Evolutionary conservation across 2,329 filamentous ascomycete species (phyloP).

Genomic region (Graphilbum fragrans): DNA sequence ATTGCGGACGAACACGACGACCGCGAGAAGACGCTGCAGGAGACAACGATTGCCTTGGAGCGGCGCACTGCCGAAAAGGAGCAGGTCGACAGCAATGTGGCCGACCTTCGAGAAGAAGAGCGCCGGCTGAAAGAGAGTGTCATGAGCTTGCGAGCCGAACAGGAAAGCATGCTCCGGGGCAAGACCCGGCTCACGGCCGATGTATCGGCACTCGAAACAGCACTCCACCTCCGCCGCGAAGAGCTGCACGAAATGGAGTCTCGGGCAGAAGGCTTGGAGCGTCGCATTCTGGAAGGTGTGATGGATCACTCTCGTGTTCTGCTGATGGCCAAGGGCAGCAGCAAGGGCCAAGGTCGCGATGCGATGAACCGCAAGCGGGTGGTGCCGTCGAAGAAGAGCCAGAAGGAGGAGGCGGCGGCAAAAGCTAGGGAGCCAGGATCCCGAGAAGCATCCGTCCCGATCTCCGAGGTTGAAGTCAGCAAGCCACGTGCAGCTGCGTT

Average conservation of each 20-base stretch:
- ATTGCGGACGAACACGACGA: conserved; percentile 68
- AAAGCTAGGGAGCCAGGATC: conserved; percentile 6
- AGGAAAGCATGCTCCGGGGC: conserved; percentile 64
- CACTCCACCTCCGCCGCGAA: conserved; percentile 75
- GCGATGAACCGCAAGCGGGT: conserved; percentile 47
- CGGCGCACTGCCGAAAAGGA: conserved; percentile 57
- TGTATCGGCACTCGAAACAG: conserved; percentile 82
- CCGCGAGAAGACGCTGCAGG: conserved; percentile 66
- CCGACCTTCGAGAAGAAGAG: conserved; percentile 33
- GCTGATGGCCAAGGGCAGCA: conserved; percentile 58
- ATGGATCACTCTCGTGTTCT: conserved; percentile 91
- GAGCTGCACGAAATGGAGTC: conserved; percentile 85
- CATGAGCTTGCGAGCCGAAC: conserved; percentile 49
- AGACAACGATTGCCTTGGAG: conserved; percentile 70
- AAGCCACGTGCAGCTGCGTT: conserved; percentile 25
- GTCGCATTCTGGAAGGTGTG: conserved; percentile 85
- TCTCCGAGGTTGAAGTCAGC: not conserved
- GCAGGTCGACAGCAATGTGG: conserved; percentile 44
- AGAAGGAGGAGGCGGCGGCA: conserved; percentile 9
- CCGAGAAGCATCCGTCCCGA: not conserved
- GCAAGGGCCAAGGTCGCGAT: conserved; percentile 26
- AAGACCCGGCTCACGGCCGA: conserved; percentile 75
- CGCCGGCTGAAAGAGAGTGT: conserved; percentile 43
- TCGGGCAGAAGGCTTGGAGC: conserved; percentile 79
- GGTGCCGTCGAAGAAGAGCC: conserved; percentile 29